Percentiles rank a stretch among this genome's conserved stretches.
Conservation (phyloP, 176 grass and related monocot species). For the Microstegium vimineum region DNA sequence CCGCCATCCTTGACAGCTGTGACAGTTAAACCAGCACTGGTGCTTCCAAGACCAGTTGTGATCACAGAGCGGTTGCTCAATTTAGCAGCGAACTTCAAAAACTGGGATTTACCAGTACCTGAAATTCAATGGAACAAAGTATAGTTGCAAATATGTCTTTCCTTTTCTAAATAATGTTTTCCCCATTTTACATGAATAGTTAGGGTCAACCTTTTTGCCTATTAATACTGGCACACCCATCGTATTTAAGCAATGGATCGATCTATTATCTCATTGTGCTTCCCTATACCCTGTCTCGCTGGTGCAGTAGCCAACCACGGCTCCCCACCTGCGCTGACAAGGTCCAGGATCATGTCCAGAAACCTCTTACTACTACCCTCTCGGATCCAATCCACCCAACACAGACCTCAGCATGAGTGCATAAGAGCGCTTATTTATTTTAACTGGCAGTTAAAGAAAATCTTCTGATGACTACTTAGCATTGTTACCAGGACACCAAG, state of each 20-base stretch:
- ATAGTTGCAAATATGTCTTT: background rate
- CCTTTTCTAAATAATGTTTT: background rate
- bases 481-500: background rate
- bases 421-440: background rate
- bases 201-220: background rate
- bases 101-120: conserved; percentile 97
- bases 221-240: background rate
- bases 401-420: background rate
- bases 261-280: background rate
- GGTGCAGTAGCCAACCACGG: background rate
- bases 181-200: background rate
- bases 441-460: background rate
- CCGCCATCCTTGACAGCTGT: conserved; percentile 98
- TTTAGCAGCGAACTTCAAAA: conserved; percentile 96
- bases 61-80: conserved; percentile 88
- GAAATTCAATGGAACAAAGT: conserved; percentile 21
- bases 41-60: conserved; percentile 91
- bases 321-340: background rate
- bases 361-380: background rate
- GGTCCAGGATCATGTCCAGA: background rate
- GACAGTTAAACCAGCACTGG: conserved; percentile 94
- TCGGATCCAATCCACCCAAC: background rate
- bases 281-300: background rate
- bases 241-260: background rate
- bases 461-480: background rate